phyloP scores from a whole-genome alignment of 306 rosid species.

The Cajanus cajan region DNA sequence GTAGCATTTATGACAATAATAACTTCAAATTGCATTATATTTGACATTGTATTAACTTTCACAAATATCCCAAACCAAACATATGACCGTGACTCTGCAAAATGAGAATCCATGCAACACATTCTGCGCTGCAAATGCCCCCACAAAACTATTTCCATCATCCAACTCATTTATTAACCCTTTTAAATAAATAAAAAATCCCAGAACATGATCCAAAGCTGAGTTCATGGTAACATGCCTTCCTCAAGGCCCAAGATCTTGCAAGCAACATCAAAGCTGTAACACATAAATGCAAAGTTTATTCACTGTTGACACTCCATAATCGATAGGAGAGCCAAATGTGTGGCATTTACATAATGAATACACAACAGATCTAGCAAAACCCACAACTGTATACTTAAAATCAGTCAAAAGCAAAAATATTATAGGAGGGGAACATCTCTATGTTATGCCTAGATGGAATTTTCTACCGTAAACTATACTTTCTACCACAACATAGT shows the following conservation, averaged over 20 bases:
- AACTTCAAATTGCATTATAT: conserved; percentile 29
- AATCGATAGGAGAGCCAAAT: conserved; percentile 59
- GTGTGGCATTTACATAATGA: conserved; percentile 39
- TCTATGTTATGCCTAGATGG: too few relatives aligned
- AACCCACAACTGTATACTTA: conserved; percentile 13
- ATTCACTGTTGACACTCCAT: conserved; percentile 60
- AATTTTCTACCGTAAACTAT: neutral
- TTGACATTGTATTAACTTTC: conserved; percentile 37
- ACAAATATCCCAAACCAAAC: conserved; percentile 40
- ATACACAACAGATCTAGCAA: conserved; percentile 32
- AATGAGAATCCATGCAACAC: conserved; percentile 43
- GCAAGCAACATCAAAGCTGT: conserved; percentile 72
- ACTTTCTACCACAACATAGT: neutral
- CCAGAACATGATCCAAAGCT: conserved; percentile 60
- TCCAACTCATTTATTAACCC: conserved; percentile 49
- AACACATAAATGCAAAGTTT: conserved; percentile 85
- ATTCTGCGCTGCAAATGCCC: conserved; percentile 44
- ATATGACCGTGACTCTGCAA: conserved; percentile 38
- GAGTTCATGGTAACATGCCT: conserved; percentile 77
- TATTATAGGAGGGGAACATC: too few relatives aligned
- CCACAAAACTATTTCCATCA: conserved; percentile 41
- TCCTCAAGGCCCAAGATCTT: conserved; percentile 79
- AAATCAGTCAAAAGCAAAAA: neutral
- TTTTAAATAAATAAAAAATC: conserved; percentile 42
- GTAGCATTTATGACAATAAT: conserved; percentile 12